These are phyloP conservation scores for Monosporozyma unispora DNA, from an alignment of 805 yeast genomes.

Conservation along the genomic window DNA sequence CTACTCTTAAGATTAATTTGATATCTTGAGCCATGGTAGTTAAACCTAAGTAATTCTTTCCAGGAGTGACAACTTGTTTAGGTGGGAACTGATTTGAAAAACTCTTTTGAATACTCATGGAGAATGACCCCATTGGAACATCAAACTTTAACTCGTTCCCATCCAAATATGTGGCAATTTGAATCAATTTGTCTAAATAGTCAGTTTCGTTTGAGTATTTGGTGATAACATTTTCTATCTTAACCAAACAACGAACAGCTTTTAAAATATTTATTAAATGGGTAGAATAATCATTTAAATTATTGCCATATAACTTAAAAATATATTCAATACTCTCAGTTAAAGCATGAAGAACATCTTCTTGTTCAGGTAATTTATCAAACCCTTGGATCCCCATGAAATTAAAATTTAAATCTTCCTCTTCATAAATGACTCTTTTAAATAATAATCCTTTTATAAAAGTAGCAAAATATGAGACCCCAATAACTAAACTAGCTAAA, in stretches of 20 bases:
- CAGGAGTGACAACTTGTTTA: conserved; percentile 26
- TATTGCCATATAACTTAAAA: no score
- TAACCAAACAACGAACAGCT: conserved; percentile 26
- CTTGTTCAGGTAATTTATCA: conserved; percentile 16
- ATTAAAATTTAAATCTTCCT: conserved; percentile 64
- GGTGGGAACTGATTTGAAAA: conserved; percentile 43
- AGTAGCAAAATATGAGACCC: conserved; percentile 46
- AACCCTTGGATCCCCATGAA: conserved; percentile 46
- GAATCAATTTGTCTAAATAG: conserved; percentile 11
- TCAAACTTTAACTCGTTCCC: background rate
- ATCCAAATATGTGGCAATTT: conserved; percentile 4
- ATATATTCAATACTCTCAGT: conserved; percentile 27
- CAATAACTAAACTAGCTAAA: conserved; percentile 42
- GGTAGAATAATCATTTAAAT: background rate
- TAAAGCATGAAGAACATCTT: conserved; percentile 22
- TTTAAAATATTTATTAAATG: conserved; percentile 15
- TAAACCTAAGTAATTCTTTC: conserved; percentile 24
- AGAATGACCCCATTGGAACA: conserved; percentile 33
- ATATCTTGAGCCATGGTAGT: conserved; percentile 33
- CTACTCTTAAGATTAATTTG: conserved; percentile 28
- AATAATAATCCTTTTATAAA: conserved; percentile 38
- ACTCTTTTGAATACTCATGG: conserved; percentile 40
- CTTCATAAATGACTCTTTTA: conserved; percentile 58
- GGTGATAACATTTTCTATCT: conserved; percentile 16
- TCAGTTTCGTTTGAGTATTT: conserved; percentile 10